These are phyloP conservation scores for Neolentinus lepideus DNA, from an alignment of 1,284 basidiomycete genomes.

Conservation along the genomic window DNA sequence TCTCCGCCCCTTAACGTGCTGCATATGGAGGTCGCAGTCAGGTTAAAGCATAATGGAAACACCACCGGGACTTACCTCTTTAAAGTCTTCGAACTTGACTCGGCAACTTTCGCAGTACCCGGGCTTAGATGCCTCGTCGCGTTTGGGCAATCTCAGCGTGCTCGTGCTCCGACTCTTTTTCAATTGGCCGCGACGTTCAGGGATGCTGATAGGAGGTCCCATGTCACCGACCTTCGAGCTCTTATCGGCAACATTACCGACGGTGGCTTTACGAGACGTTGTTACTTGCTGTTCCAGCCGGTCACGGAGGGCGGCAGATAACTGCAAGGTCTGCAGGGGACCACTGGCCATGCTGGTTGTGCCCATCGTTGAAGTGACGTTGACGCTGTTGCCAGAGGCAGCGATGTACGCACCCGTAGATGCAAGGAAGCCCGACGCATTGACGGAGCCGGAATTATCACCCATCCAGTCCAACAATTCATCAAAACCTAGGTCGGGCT, in stretches of 20 bases:
- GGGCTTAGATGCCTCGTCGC: constrained; percentile 84
- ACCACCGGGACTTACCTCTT: constrained; percentile 45
- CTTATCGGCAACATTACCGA: constrained; percentile 20
- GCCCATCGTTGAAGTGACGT: constrained; percentile 83
- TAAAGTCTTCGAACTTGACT: constrained; percentile 86
- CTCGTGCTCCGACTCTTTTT: constrained; percentile 76
- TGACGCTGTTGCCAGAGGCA: constrained; percentile 93
- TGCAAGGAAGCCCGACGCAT: constrained; percentile 64
- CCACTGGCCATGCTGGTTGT: constrained; percentile 73
- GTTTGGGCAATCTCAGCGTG: constrained; percentile 63
- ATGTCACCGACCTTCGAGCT: constrained; percentile 35
- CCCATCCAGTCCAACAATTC: constrained; percentile 33
- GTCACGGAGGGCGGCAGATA: constrained; percentile 48
- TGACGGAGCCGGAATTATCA: constrained; percentile 43
- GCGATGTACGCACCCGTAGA: constrained; percentile 65
- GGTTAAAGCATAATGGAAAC: not conserved
- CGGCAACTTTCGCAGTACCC: constrained; percentile 99
- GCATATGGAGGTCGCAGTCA: not conserved
- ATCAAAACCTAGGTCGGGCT: constrained; percentile 32
- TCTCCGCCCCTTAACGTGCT: constrained; percentile 77
- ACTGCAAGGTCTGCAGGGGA: constrained; percentile 33
- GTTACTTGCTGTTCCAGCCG: constrained; percentile 56
- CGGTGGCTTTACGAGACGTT: constrained; percentile 47
- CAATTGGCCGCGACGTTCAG: constrained; percentile 43
- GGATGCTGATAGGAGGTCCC: constrained; percentile 59